Percentiles rank a stretch among this genome's conserved stretches.
Evolutionary conservation across 345 rosid genomes (phyloP).

Genomic region (Boechera retrofracta): DNA sequence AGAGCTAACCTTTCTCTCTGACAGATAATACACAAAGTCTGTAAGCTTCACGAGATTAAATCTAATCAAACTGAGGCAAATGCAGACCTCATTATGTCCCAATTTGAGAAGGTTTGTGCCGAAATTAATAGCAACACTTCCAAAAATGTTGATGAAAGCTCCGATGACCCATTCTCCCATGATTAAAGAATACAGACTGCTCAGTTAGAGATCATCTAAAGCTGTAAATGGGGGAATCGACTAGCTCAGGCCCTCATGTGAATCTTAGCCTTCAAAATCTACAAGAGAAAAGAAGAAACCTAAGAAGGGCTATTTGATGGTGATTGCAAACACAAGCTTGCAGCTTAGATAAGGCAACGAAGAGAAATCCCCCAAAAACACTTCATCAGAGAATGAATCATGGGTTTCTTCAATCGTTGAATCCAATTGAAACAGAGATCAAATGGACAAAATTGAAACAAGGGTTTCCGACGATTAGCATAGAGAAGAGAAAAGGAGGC

Average conservation of each 20-base stretch:
- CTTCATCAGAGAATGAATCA: background rate
- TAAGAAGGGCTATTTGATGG: conserved; percentile 1
- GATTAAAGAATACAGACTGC: conserved; percentile 45
- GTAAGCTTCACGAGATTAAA: conserved; percentile 19
- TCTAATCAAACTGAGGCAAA: background rate
- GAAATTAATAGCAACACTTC: conserved; percentile 97
- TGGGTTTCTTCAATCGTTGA: conserved; percentile 15
- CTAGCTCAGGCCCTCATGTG: conserved; percentile 41
- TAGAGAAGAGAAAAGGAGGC: background rate
- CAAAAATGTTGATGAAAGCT: conserved; percentile 92
- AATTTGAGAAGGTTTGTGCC: conserved; percentile 99
- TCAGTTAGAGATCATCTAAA: conserved; percentile 48
- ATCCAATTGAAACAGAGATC: conserved; percentile 22
- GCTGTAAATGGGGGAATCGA: conserved; percentile 36
- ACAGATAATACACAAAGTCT: conserved; percentile 31
- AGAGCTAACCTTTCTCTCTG: conserved; percentile 82
- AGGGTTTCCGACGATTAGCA: conserved; percentile 19
- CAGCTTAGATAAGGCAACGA: conserved; percentile 1
- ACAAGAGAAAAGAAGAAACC: conserved; percentile 21
- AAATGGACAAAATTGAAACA: conserved; percentile 9
- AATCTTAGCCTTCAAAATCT: conserved; percentile 32
- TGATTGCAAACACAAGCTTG: conserved; percentile 7
- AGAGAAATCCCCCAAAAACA: background rate
- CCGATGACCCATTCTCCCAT: conserved; percentile 99
- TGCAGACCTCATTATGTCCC: conserved; percentile 86